phyloP scores from a whole-genome alignment of 2,329 filamentous ascomycete species.

The Aspergillus hiratsukae region DNA sequence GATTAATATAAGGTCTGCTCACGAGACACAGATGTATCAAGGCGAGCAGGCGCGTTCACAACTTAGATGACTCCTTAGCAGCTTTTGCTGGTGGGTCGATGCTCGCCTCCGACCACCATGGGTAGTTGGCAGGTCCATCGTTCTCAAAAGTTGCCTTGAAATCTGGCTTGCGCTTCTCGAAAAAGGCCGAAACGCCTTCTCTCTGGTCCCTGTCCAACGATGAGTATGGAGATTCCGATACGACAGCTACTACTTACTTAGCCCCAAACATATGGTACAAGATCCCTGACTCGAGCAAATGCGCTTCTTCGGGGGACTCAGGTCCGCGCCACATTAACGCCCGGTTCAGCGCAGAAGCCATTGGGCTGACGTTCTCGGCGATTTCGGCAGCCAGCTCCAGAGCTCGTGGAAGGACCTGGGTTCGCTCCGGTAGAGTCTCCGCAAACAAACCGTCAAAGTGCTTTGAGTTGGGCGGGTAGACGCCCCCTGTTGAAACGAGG shows the following conservation, averaged over 20 bases:
- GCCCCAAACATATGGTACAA: constrained; percentile 39
- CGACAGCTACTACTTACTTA: constrained; percentile 14
- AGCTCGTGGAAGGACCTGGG: constrained; percentile 60
- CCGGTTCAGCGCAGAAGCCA: constrained; percentile 63
- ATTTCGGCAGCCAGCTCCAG: constrained; percentile 64
- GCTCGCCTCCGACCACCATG: constrained; percentile 63
- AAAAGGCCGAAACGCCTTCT: constrained; percentile 65
- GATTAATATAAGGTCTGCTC: background rate
- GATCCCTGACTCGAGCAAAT: constrained; percentile 57
- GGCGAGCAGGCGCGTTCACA: constrained; percentile 8
- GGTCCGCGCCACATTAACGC: constrained; percentile 61
- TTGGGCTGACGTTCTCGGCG: constrained; percentile 59
- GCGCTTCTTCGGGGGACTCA: constrained; percentile 61
- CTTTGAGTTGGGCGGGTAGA: constrained; percentile 49
- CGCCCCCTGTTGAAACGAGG: constrained; percentile 58
- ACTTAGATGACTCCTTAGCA: constrained; percentile 18
- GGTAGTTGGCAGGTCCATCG: constrained; percentile 57
- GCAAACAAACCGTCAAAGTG: constrained; percentile 57
- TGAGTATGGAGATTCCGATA: constrained; percentile 4
- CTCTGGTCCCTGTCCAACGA: constrained; percentile 52
- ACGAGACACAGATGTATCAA: background rate
- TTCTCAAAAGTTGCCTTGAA: constrained; percentile 59
- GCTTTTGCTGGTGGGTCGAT: constrained; percentile 26
- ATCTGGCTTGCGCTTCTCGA: constrained; percentile 61
- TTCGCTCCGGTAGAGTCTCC: constrained; percentile 55